Conservation (phyloP, 495 filamentous ascomycete species). For the Penicillium lividum region DNA sequence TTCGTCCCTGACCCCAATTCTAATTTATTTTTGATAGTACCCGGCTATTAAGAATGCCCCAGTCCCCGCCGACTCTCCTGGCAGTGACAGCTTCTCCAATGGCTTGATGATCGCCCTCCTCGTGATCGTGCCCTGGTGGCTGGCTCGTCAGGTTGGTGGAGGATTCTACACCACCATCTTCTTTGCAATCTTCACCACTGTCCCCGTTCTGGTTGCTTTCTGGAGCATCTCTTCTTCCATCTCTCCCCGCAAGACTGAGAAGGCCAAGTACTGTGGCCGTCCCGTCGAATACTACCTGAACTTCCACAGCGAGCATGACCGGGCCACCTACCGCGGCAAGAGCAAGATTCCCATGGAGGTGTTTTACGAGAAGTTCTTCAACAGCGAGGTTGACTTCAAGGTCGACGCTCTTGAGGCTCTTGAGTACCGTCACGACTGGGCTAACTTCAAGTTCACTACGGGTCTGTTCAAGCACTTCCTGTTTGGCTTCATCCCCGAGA, state of each 20-base stretch:
- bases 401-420: conserved; percentile 76
- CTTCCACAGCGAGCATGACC: conserved; percentile 76
- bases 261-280: conserved; percentile 63
- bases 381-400: conserved; percentile 82
- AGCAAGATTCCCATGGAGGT: conserved; percentile 85
- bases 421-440: conserved; percentile 88
- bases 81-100: conserved; percentile 61
- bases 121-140: conserved; percentile 51
- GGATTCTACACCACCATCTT: conserved; percentile 60
- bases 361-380: conserved; percentile 89
- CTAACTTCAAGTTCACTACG: conserved; percentile 69
- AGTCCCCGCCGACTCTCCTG: conserved; percentile 61
- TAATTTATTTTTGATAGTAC: conserved; percentile 43
- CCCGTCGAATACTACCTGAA: conserved; percentile 82
- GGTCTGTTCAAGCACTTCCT: conserved; percentile 67
- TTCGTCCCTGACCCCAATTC: conserved; percentile 6
- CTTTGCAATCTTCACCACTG: conserved; percentile 56
- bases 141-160: conserved; percentile 55
- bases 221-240: conserved; percentile 58
- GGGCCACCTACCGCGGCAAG: conserved; percentile 69
- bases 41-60: conserved; percentile 66
- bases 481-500: conserved; percentile 67
- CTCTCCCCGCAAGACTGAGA: conserved; percentile 64
- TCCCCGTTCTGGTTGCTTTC: conserved; percentile 59
- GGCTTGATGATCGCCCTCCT: conserved; percentile 53